Conservation (phyloP, 306 rosid species). For the Glycyrrhiza uralensis region DNA sequence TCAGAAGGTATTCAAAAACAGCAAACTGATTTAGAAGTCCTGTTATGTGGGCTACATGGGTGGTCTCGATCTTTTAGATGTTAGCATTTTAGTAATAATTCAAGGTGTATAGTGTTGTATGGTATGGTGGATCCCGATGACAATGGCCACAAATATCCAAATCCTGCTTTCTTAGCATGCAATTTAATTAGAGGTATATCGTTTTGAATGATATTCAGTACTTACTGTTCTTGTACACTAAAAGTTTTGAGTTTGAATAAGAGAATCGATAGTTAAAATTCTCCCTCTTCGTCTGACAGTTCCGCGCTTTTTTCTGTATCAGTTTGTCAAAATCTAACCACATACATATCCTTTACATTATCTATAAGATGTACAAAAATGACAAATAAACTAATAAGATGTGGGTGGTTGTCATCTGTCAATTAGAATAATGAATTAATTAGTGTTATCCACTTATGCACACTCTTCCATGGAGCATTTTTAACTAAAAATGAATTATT, state of each 20-base stretch:
- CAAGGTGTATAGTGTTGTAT: conserved; percentile 37
- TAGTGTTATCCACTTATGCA: not conserved
- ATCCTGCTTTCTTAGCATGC: conserved; percentile 25
- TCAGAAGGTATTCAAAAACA: conserved; percentile 11
- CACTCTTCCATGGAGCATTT: not conserved
- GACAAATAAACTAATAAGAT: too few relatives aligned
- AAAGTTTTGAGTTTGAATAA: conserved; percentile 15
- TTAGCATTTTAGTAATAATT: conserved; percentile 35
- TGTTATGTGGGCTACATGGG: not conserved
- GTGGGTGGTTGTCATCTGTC: too few relatives aligned
- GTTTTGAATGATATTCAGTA: conserved; percentile 1
- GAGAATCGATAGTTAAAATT: conserved; percentile 8
- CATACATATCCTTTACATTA: too few relatives aligned
- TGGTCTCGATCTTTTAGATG: conserved; percentile 3
- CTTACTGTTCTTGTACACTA: conserved; percentile 23
- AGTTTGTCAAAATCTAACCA: too few relatives aligned
- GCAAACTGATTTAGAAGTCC: conserved; percentile 16
- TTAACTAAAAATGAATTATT: not conserved
- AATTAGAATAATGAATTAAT: too few relatives aligned
- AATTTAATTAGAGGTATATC: not conserved
- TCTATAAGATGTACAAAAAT: too few relatives aligned
- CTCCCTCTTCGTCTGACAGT: not conserved
- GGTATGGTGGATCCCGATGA: conserved; percentile 22
- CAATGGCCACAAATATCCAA: not conserved
- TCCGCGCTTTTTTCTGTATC: too few relatives aligned